Base-by-base conservation (phyloP, 352 stramenopile species). In the Globisporangium middletonii region DNA sequence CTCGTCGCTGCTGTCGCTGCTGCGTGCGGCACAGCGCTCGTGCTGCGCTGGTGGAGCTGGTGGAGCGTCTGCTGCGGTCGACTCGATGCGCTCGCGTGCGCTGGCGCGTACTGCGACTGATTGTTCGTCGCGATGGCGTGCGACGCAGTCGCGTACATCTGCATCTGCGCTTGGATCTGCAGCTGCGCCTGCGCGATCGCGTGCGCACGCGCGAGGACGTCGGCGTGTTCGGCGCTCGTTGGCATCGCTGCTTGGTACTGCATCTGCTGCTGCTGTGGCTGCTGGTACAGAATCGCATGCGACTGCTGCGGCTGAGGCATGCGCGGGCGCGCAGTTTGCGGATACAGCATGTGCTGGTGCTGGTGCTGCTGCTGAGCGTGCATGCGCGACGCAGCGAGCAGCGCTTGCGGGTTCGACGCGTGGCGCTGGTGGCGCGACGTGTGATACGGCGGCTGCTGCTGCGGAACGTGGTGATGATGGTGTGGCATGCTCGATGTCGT, bases 91-190 rank as follows among this genome's bases (percentile, higher is more conserved):
- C 33, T 60, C 44, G 47, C 41, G 6, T 28, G 23, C 23, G 23
- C 23, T 23, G 23, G 26, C 1, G 67, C 37, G 57, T 73, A 78
- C 8, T 55, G 59, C 50, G 71, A 63, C 41, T 19, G 41, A 7
- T 45, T 45, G 41, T 0, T 35, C 8, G 49, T 35, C 56, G 59
- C 28, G 27, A 27, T 65, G 28, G 49, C 33, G 7, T 30, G 50
- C 15, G 42, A 26, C 33, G 46, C 60, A 18, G 35, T 42, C 2
- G 68, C 38, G 57, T 73, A 81, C 15, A 59, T 59, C 52, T 73
- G 66, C 43, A 72, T 60, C 65, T 76, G 68, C 57, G 65, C 65
- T 55, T 72, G 65, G 50, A 70, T 65, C 49, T 83, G 69, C 19
- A 57, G 44, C 51, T 73, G 65, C 19, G 63, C 60, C 7, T 50